A percentile compares a stretch with the other conserved stretches of the same genome.
Evolutionary conservation across 345 rosid species (phyloP).

Genomic region (Eucalyptus erythrocorys): DNA sequence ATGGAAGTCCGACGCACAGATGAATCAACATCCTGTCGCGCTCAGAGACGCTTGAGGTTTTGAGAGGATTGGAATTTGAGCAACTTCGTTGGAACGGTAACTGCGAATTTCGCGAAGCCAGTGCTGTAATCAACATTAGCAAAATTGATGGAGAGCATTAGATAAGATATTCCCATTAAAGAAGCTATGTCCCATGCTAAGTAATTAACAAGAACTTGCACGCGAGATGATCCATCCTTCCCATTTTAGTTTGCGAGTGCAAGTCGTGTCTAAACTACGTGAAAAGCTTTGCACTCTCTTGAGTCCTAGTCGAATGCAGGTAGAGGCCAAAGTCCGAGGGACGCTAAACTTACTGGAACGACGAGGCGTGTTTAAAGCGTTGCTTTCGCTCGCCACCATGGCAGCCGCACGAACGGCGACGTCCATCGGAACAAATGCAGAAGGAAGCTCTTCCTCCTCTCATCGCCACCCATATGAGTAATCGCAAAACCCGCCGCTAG

Average conservation of each 20-base stretch:
- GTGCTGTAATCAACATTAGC: too few relatives aligned
- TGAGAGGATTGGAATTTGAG: neutral
- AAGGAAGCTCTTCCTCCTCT: neutral
- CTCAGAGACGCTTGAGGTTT: neutral
- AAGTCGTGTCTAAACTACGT: neutral
- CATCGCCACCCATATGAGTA: neutral
- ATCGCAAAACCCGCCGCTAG: neutral
- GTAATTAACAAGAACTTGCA: neutral
- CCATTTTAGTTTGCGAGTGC: neutral
- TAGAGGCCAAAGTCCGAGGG: neutral
- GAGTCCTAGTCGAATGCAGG: too few relatives aligned
- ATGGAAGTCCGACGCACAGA: neutral
- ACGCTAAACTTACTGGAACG: neutral
- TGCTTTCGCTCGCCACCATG: neutral
- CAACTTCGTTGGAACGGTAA: neutral
- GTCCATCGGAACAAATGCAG: neutral
- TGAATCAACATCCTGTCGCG: neutral
- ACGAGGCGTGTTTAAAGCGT: neutral
- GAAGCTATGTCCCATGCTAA: neutral
- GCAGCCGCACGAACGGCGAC: neutral
- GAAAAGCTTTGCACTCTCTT: neutral
- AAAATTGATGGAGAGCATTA: neutral
- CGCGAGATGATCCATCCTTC: neutral
- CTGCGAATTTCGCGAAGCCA: neutral
- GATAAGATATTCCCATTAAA: neutral